Conservation (phyloP, 2,329 filamentous ascomycete species). For the Apiospora malaysiana region DNA sequence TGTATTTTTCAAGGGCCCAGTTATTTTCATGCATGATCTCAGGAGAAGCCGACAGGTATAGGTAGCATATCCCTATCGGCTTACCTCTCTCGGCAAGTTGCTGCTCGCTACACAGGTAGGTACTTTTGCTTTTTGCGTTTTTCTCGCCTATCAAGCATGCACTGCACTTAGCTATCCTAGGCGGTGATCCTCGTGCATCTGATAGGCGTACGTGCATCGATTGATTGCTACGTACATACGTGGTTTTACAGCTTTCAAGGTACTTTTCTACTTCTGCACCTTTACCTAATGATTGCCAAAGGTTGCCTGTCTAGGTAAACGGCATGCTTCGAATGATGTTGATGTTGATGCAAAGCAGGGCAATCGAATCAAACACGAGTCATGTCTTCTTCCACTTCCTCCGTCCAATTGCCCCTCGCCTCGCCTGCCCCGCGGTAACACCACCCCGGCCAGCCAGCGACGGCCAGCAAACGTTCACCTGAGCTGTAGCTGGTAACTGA, state of each 20-base stretch:
- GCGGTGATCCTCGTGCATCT: neutral
- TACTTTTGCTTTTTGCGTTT: neutral
- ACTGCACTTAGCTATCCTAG: neutral
- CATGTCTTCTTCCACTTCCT: too few species aligned
- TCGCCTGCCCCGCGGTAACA: too few species aligned
- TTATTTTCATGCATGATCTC: neutral
- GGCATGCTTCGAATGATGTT: too few species aligned
- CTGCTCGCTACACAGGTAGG: neutral
- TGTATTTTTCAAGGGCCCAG: neutral
- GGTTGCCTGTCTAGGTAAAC: neutral
- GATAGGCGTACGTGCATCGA: neutral
- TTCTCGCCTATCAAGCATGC: too few species aligned
- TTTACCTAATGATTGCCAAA: too few species aligned
- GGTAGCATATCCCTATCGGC: neutral
- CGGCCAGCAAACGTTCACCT: neutral
- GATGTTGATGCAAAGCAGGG: too few species aligned
- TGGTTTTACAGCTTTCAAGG: neutral
- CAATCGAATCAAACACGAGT: too few species aligned
- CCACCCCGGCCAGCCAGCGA: neutral
- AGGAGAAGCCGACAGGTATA: neutral
- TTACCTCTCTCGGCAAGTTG: slow-evolving; percentile 5
- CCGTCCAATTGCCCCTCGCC: too few species aligned
- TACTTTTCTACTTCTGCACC: too few species aligned
- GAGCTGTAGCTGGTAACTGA: neutral
- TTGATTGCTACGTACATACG: neutral